Base-by-base conservation (phyloP, 495 filamentous ascomycete genomes). In the Podospora pseudocomata region DNA sequence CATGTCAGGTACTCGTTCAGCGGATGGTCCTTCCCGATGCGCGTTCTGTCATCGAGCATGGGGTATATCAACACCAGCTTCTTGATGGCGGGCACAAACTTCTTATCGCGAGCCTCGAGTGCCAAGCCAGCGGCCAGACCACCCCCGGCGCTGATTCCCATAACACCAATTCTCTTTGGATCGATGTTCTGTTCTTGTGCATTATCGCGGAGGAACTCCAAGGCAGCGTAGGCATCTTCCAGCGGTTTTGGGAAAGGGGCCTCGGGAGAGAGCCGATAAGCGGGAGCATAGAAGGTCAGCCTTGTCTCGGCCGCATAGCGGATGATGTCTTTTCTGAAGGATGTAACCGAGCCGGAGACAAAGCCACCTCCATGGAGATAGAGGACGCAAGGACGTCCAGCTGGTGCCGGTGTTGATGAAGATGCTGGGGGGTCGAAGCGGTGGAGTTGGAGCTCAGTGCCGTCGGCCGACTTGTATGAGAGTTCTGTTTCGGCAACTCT, bases 191-290 rank as follows among this genome's bases (percentile, higher is more conserved):
- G 67, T 27, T 73, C 66, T 6, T 27, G 28, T 1, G 76, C 73
- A 67, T 77, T 58, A 18, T 65, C 34, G 3, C 70, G 72, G n/a
- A 82, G 53, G 73, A 72, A 80, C 53, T 65, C 55, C 6, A 80
- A 63, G 13, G 74, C 78, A 13, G 75, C 59, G 64, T 75, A 81
- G 65, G 71, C 70, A 69, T 81, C 80, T 7, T 81, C 74, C 13
- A 79, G 54, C 2, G 76, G 69, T 11, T 72, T 68, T 0, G 80
- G 78, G 60, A 69, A 72, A 2, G 75, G 77, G 59, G 78, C 55
- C 61, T 83, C 82, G 6, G 81, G 82, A 0, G 81, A 77, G 7
- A 80, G 65, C 0, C 82, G 78, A 69, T 84, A 84, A 0, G 78
- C 68, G 2, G 80, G 77, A 4, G 75, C 74, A 60, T 77, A 78